phyloP scores from a whole-genome alignment of 768 basidiomycete species.

The Boletus huronensis region DNA sequence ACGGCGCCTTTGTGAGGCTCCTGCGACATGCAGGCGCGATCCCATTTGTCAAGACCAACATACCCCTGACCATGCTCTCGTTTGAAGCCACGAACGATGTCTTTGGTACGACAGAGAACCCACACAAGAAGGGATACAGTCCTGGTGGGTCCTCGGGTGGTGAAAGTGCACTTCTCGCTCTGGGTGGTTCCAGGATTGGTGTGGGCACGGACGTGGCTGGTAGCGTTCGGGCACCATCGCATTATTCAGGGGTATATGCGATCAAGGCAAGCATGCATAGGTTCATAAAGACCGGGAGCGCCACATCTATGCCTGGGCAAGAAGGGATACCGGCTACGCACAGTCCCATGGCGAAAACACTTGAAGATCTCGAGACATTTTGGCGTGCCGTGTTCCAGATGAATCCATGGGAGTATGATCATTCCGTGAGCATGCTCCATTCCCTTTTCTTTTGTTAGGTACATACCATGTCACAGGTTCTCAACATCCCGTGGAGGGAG shows the following conservation, averaged over 20 bases:
- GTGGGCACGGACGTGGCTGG: constrained; percentile 72
- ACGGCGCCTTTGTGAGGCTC: constrained; percentile 50
- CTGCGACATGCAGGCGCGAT: constrained; percentile 61
- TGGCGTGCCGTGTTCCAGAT: constrained; percentile 59
- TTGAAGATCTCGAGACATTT: constrained; percentile 61
- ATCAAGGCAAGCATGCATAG: constrained; percentile 56
- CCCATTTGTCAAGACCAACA: constrained; percentile 65
- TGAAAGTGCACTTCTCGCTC: constrained; percentile 60
- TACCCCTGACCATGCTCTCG: constrained; percentile 57
- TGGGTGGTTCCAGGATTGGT: constrained; percentile 57
- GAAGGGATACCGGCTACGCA: constrained; percentile 53
- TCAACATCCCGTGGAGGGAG: constrained; percentile 35
- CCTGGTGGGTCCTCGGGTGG: constrained; percentile 71
- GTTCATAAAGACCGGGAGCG: constrained; percentile 51
- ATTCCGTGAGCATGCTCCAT: constrained; percentile 31
- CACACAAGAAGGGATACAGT: constrained; percentile 50
- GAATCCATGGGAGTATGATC: constrained; percentile 68
- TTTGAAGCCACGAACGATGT: constrained; percentile 55
- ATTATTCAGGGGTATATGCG: constrained; percentile 62
- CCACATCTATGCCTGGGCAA: constrained; percentile 47
- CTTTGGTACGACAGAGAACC: constrained; percentile 60
- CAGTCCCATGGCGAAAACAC: constrained; percentile 59
- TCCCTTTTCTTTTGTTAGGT: too few relatives aligned
- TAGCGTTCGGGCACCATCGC: constrained; percentile 61
- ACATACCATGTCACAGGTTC: constrained; percentile 21